These are phyloP conservation scores for Caryopteris hybrid DNA, from an alignment of 305 asterid genomes.

Conservation along the genomic window DNA sequence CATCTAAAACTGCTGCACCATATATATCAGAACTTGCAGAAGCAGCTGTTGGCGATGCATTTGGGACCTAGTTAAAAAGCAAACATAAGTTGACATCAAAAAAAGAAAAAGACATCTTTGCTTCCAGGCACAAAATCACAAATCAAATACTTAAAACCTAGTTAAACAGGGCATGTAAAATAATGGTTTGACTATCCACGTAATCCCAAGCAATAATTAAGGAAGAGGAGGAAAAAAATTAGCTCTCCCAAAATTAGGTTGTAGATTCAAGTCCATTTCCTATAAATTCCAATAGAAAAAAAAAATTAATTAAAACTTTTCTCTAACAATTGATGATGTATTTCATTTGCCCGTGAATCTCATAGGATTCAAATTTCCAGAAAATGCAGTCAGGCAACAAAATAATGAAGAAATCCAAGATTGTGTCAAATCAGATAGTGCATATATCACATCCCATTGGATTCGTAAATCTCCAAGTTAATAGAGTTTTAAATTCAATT, in stretches of 20 bases:
- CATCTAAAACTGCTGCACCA: conserved; percentile 97
- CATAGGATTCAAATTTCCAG: background rate
- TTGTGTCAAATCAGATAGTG: background rate
- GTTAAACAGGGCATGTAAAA: background rate
- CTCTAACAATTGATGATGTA: background rate
- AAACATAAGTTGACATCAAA: no score
- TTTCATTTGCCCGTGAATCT: no score
- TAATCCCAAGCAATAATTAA: background rate
- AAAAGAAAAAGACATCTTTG: background rate
- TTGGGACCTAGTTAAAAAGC: conserved; percentile 62
- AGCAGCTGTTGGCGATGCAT: conserved; percentile 98
- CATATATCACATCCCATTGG: background rate
- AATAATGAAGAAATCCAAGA: background rate
- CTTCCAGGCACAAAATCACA: background rate
- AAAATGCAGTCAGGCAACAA: background rate
- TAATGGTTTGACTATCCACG: background rate
- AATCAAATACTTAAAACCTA: background rate
- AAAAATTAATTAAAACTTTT: background rate
- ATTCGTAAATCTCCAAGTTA: no score
- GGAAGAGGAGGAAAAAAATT: background rate
- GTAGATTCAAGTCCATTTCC: background rate
- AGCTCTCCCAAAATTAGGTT: background rate
- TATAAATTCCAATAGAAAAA: background rate
- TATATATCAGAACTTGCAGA: conserved; percentile 97
- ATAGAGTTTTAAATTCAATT: background rate